Evolutionary conservation across 805 yeast genomes (phyloP), one percentile per base, ranked within the genome.

Genomic region (Saturnispora sanitii): DNA sequence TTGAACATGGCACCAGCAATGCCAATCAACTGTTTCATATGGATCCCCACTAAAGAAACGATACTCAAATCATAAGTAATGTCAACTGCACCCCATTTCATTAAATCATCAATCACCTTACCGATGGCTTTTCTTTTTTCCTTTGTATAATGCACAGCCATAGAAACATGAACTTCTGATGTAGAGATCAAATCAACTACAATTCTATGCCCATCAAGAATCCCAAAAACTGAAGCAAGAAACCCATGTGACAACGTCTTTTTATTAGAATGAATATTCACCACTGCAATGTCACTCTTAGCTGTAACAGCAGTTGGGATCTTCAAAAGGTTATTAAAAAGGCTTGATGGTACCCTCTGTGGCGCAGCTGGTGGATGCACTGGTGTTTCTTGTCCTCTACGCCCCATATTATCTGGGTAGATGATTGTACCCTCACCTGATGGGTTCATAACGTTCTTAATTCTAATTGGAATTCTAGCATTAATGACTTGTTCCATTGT

Each of bases 401-500:
- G 75, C 31, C 82, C 94, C 38, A 84, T 64, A 58, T 86, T 81
- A 58, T 84, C 95, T 2, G 98, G 98, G 61, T 83, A 92, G 33
- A 92, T 87, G 47, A 90, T 74, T 15, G 98, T 92, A 51, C 98
- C 98, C 36, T 71, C 73, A 35, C 97, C 97, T n/a, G 58, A 59
- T 38, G 97, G 96, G 61, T 90, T 90, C 62, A 77, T 88, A 41
- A 92, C 98, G 61, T 92, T 92, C 62, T 92, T 92, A 55, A 92
- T 92, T 57, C 96, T 77, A 58, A 92, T 92, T 35, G 98, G 98
- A 57, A 92, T 92, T 57, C 81, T 84, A 19, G 96, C 96, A 51
- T 79, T 77, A 53, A 92, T 92, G 43, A 90, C 98, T 66, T 92
- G 98, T 65, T 90, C 97, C 98, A 92, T 92, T 18, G 98, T 92